Evolutionary conservation across 176 grass and related monocot species (phyloP).

Genomic region (Lolium perenne): DNA sequence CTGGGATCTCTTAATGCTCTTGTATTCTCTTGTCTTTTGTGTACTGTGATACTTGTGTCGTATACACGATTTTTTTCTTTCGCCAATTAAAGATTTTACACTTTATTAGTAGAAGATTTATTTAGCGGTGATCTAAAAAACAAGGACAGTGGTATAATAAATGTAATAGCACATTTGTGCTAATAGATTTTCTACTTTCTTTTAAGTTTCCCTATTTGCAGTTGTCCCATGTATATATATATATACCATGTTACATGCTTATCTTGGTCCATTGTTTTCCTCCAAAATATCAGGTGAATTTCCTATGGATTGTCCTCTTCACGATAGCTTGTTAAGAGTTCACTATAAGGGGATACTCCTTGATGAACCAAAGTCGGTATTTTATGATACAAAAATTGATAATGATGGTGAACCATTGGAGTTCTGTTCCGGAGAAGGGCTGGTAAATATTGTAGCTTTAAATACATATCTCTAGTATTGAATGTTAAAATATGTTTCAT

Average conservation of each 20-base stretch:
- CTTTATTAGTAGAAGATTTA: conserved; percentile 23
- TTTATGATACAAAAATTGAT: conserved; percentile 92
- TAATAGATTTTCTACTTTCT: background rate
- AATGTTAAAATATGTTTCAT: conserved; percentile 7
- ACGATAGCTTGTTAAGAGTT: conserved; percentile 94
- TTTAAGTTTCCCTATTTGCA: background rate
- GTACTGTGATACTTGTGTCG: background rate
- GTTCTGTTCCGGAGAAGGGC: conserved; percentile 96
- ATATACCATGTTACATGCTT: conserved; percentile 11
- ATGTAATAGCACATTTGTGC: background rate
- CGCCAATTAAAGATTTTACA: background rate
- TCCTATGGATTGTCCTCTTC: conserved; percentile 99
- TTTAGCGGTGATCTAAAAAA: conserved; percentile 10
- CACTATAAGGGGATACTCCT: conserved; percentile 93
- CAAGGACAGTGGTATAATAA: background rate
- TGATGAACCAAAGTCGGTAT: conserved; percentile 89
- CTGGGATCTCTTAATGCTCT: background rate
- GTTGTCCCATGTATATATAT: background rate
- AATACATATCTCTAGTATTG: conserved; percentile 6
- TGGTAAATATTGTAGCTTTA: conserved; percentile 56
- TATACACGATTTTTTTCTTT: background rate
- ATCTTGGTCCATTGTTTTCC: conserved; percentile 24
- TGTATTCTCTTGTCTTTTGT: conserved; percentile 14
- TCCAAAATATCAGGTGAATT: conserved; percentile 78
- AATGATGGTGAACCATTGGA: conserved; percentile 91